Base-by-base conservation (phyloP, 164 flowering plant species). In the Berberis vulgaris region DNA sequence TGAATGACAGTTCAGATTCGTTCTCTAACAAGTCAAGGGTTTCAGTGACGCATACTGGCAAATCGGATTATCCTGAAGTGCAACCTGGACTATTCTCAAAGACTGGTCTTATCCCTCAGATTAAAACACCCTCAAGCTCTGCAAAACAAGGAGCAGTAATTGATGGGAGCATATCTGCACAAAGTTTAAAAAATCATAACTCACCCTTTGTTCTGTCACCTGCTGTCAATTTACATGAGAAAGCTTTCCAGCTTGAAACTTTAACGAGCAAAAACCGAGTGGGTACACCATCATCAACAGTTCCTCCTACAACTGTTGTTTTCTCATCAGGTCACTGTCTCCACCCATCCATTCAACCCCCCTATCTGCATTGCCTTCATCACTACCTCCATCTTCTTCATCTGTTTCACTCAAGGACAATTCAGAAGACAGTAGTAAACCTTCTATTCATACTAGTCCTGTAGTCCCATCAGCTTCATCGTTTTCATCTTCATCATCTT, bases 231-330 rank as follows among this genome's bases (percentile, higher is more conserved):
- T 11, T 59, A 12, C 43, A 75, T 45, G 73, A 61, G 62, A 72
- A 71, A 49, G 57, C 39, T 67, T 55, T 61, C 26, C 65, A 59
- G 54, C 49, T 57, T 8, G 69, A 71, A 70, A 47, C 43, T 60
- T 59, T 45, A 9, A 43, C 69, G 57, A 72, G 64, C 64, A 74
- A 71, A 64, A 65, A 57, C 69, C 73, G 72, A 44, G 58, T 78
- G 64, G 71, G 59, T 26, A 26, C 26, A 26, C 26, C 26, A 65
- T 75, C 68, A 55, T 65, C 78, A 6, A 49, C 64, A 44, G 49
- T 13, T 58, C 13, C 62, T 41, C 45, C 81, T n/a, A n/a, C 76
- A 57, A 43, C 59, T 57, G 61, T 73, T 46, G 12, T 62, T 49
- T 56, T 38, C 5, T 39, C 55, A 12, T 55, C 65, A 43, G 57